Conservation (phyloP, 257 asterid species). For the Vinca minor region DNA sequence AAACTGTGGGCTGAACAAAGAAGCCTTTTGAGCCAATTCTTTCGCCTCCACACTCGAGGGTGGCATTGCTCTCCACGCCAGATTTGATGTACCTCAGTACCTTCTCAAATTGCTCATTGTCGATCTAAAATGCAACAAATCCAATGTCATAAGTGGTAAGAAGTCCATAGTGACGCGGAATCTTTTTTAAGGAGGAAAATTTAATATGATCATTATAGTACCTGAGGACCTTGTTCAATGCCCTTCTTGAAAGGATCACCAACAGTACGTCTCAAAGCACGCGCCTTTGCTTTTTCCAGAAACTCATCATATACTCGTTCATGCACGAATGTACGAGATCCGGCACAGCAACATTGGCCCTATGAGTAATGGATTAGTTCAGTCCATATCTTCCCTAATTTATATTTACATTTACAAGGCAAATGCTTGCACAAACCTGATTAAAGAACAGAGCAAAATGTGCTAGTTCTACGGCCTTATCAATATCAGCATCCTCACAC, state of each 20-base stretch:
- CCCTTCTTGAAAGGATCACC: constrained; percentile 82
- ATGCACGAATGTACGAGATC: constrained; percentile 76
- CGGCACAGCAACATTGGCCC: constrained; percentile 92
- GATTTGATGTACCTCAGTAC: constrained; percentile 56
- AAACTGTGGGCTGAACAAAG: constrained; percentile 70
- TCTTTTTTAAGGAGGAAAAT: neutral
- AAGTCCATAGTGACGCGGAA: neutral
- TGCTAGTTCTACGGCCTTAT: constrained; percentile 57
- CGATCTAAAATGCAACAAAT: constrained; percentile 34
- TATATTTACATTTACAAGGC: neutral
- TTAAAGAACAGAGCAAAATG: constrained; percentile 75
- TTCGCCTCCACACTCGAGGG: constrained; percentile 68
- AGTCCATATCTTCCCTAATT: neutral
- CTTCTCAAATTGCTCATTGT: constrained; percentile 57
- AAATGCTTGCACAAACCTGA: constrained; percentile 37
- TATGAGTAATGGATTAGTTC: constrained; percentile 10
- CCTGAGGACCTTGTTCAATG: constrained; percentile 88
- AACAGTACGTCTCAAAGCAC: constrained; percentile 52
- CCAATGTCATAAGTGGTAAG: neutral
- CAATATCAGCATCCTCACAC: constrained; percentile 65
- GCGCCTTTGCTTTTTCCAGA: constrained; percentile 58
- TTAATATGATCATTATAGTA: constrained; percentile 2
- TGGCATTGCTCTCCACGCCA: constrained; percentile 51
- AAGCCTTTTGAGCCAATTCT: constrained; percentile 58
- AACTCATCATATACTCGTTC: constrained; percentile 65